Percentiles rank a stretch among this genome's conserved stretches.
Conservation (phyloP, 495 filamentous ascomycete genomes). For the Podospora sp. region DNA sequence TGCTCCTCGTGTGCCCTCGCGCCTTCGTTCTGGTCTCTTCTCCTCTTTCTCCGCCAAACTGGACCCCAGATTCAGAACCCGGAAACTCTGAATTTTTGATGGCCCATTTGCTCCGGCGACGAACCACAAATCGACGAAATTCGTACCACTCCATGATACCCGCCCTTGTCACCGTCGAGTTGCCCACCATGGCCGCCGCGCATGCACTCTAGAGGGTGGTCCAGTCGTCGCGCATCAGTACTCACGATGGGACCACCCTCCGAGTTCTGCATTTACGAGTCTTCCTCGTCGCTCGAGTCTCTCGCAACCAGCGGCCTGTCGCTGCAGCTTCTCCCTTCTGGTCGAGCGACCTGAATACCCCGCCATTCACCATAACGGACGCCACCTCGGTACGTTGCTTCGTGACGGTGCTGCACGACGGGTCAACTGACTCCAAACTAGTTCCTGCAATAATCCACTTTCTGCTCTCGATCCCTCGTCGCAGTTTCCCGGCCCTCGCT, state of each 20-base stretch:
- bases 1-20: background rate
- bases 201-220: conserved; percentile 57
- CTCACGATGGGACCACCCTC: conserved; percentile 58
- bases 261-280: conserved; percentile 31
- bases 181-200: conserved; percentile 46
- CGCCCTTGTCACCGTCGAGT: conserved; percentile 24
- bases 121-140: conserved; percentile 9
- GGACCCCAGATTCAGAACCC: background rate
- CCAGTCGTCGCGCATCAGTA: conserved; percentile 38
- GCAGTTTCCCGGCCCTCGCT: background rate
- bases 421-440: background rate
- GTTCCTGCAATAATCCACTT: background rate
- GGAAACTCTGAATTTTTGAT: conserved; percentile 1
- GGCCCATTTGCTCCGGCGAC: background rate
- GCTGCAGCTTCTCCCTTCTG: background rate
- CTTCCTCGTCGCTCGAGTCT: conserved; percentile 1
- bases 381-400: background rate
- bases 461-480: background rate
- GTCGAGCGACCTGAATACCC: background rate
- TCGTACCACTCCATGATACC: conserved; percentile 24
- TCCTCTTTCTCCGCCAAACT: background rate
- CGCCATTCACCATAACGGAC: background rate
- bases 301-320: background rate
- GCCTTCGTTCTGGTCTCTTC: background rate
- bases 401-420: background rate